Evolutionary conservation across 345 rosid species (phyloP), one percentile per base, ranked within the genome.

Genomic region (Lumnitzera racemosa): DNA sequence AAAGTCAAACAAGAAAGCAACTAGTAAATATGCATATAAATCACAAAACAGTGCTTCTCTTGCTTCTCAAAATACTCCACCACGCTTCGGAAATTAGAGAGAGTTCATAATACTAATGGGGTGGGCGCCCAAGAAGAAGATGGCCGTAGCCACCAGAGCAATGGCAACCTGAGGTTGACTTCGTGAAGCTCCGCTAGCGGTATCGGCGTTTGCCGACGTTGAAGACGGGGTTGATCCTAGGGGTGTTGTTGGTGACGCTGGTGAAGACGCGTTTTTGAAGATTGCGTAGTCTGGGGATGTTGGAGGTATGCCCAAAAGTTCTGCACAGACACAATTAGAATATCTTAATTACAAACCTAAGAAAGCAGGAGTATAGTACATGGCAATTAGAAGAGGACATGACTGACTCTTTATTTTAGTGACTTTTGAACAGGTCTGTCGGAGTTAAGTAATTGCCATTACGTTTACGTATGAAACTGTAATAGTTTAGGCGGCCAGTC

Each of bases 271-370:
- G 29, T 75, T 73, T 47, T 74, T 53, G 79, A 90, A 94, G 59
- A 82, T 72, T 9, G 86, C 86, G 13, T 87, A 91, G 11, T 83
- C 96, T 15, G 99, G 89, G 0, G 99, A 94, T 73, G 67, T 78
- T 0, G 96, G 89, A 49, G 92, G 64, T 55, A 94, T 11, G 25
- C 99, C 96, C 7, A 94, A 80, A 46, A 88, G 85, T 63, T 67
- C 99, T 94, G 91, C 62, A 15, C 65, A 62, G 64, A 57, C 24
- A 12, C 16, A 0, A 13, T 11, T 14, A 7, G 59, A 13, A 12
- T 9, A 12, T 51, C 4, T 20, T 20, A 20, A 20, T 62, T 13
- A 25, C 52, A 24, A 12, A 46, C 53, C 47, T 29, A 48, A 2
- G 31, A 27, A 27, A 4, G 46, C 15, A 51, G 5, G 14, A 36